A percentile compares a stretch with the other conserved stretches of the same genome.
phyloP scores from a whole-genome alignment of 257 asterid genomes.

The Fraxinus americana region DNA sequence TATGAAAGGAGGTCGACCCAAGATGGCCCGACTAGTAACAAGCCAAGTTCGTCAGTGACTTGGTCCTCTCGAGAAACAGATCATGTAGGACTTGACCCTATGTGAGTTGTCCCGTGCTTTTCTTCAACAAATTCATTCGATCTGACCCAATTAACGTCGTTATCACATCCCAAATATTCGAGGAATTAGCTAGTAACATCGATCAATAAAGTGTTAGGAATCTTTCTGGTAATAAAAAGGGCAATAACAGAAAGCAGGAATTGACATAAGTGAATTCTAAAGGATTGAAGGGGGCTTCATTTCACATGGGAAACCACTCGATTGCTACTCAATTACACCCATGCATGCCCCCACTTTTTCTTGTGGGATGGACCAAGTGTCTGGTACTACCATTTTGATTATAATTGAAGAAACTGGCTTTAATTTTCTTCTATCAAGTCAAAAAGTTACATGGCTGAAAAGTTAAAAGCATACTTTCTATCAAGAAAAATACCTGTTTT shows the following conservation, averaged over 20 bases:
- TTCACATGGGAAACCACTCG: conserved; percentile 3
- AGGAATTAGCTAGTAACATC: not conserved
- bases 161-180: not conserved
- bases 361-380: not conserved
- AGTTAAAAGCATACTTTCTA: not conserved
- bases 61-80: not conserved
- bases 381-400: not conserved
- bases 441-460: not conserved
- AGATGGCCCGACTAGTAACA: not conserved
- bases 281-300: not conserved
- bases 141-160: not conserved
- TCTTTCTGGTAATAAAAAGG: conserved; percentile 2
- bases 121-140: not conserved
- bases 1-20: not conserved
- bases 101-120: not conserved
- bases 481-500: not conserved
- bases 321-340: not conserved
- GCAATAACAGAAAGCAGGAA: not conserved
- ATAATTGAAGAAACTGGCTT: not conserved
- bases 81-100: not conserved
- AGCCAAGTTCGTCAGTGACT: not conserved
- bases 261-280: not conserved
- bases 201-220: not conserved
- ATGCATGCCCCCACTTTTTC: not conserved
- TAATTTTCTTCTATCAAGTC: not conserved